Evolutionary conservation across 1,139 yeast species (phyloP), one percentile per base, ranked within the genome.

Genomic region (Candida tunisiensis): DNA sequence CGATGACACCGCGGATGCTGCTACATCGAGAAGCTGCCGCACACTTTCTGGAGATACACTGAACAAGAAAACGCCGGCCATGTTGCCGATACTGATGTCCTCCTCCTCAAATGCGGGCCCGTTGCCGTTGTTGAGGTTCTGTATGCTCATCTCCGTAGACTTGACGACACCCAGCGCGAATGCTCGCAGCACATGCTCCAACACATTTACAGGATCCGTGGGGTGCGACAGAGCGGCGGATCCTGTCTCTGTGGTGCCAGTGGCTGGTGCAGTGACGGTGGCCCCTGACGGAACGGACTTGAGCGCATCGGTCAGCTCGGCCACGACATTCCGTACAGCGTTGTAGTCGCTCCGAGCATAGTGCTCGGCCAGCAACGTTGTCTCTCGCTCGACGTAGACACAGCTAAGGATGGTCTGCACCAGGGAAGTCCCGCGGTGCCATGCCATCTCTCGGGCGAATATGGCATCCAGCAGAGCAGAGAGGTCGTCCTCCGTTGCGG

Each of bases 371-470:
- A n/a, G n/a, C n/a, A n/a, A n/a, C n/a, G n/a, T n/a, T n/a, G n/a
- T n/a, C n/a, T n/a, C n/a, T n/a, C n/a, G n/a, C 35, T 55, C 60
- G 9, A 55, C 44, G 21, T 38, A 39, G n/a, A 51, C 33, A 30
- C 55, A 50, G 20, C 55, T 41, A 16, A 51, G 36, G 7, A 55
- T 39, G 16, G 48, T 51, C 34, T 55, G 60, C 18, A 51, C 34
- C 25, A 53, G 34, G 31, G 53, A 44, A 10, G 48, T 32, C 8
- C 61, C 61, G 6, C 34, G 27, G 21, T 49, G 55, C 61, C 61
- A 55, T 3, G 55, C 38, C 40, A 49, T 39, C 27, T 53, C 57
- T 19, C 49, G 34, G 3, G 46, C 34, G 15, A 44, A 25, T 12
- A 55, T 32, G 24, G 39, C 35, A 31, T 55, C 59, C 24, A 49